Evolutionary conservation across 2,329 filamentous ascomycete species (phyloP), one percentile per base, ranked within the genome.

Genomic region (Fusarium sp.): DNA sequence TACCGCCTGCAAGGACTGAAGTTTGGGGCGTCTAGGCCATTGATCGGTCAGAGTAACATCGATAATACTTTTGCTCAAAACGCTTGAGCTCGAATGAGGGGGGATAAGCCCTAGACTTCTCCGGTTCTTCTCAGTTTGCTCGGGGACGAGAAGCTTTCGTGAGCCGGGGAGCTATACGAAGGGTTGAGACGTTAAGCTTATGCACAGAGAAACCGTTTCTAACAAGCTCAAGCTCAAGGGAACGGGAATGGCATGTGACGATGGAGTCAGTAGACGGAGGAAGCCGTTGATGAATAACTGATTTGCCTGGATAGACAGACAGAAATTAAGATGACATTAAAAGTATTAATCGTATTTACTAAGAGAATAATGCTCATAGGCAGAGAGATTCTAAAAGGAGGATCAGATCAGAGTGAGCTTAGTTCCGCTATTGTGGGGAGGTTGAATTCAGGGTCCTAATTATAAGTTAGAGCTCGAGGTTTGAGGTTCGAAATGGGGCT

Each of bases 221-320:
- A 37, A 37, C 25, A 49, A 31, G 27, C 25, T 25, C 21, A 49
- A 39, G 27, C 25, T 25, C 19, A 55, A 52, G 29, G 23, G 16
- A 19, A 19, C 23, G 45, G n/a, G 48, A 48, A 62, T 63, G 54
- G 8, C 65, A 72, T 73, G 70, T 73, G 69, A 72, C 37, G 57
- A 42, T 52, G 33, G 19, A 31, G 10, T 14, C 18, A 18, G 25
- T 23, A 25, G 11, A 46, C 52, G 60, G 63, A 49, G 35, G 31
- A 42, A 29, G 56, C 52, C 31, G 51, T 39, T n/a, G 38, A 41
- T 31, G 14, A 51, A 51, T 21, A 58, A 49, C 21, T 4, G 14
- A 15, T 11, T 33, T 18, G 12, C 6, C 18, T 23, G n/a, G n/a
- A n/a, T n/a, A n/a, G n/a, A n/a, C n/a, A n/a, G 14, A 41, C 21